Evolutionary conservation across 257 asterid species (phyloP).

Genomic region (Scutellaria baicalensis): DNA sequence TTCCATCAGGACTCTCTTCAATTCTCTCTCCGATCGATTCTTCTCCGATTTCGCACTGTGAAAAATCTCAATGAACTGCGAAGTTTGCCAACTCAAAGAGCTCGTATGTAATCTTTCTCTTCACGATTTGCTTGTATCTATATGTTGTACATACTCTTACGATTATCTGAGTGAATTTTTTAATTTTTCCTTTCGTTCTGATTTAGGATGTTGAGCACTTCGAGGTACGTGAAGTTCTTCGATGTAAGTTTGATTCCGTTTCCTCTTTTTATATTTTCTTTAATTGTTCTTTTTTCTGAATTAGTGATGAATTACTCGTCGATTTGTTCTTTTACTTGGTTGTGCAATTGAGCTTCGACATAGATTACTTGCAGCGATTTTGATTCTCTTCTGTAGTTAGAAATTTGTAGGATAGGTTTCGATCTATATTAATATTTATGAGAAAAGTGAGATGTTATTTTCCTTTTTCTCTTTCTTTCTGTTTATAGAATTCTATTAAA

Average conservation of each 20-base stretch:
- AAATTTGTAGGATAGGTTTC: constrained; percentile 8
- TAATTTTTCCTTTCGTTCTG: neutral
- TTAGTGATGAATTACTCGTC: neutral
- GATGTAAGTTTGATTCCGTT: constrained; percentile 50
- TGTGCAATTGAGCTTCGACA: constrained; percentile 2
- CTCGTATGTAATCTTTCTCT: constrained; percentile 45
- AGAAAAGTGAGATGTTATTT: neutral
- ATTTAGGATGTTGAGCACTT: constrained; percentile 89
- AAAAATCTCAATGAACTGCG: constrained; percentile 57
- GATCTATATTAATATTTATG: neutral
- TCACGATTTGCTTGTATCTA: neutral
- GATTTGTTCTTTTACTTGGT: constrained; percentile 1
- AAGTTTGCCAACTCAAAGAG: constrained; percentile 86
- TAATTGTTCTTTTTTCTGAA: neutral
- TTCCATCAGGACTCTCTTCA: neutral
- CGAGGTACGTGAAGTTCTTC: constrained; percentile 87
- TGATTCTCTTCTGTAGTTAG: neutral
- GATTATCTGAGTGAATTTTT: neutral
- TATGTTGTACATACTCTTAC: neutral
- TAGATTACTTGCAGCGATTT: neutral
- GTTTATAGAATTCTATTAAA: too few species aligned
- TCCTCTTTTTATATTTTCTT: neutral
- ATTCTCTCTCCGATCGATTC: neutral
- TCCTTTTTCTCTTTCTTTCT: too few species aligned
- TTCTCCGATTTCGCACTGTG: constrained; percentile 3